Conservation (phyloP, 108 stramenopile genomes). For the Nannochloropsis salina region DNA sequence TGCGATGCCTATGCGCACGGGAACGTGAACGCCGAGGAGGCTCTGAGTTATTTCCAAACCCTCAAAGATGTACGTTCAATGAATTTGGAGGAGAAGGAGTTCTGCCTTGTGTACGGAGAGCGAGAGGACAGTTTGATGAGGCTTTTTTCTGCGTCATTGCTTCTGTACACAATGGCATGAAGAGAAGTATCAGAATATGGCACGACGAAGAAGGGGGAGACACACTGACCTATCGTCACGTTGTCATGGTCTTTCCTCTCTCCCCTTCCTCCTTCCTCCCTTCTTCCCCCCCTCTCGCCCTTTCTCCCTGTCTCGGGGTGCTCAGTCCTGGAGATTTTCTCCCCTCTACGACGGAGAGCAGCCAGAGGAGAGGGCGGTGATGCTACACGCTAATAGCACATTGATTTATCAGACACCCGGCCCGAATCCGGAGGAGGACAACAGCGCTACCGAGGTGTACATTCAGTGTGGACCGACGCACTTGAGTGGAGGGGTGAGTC, state of each 20-base stretch:
- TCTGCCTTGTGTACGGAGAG: neutral
- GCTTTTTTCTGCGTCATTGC: neutral
- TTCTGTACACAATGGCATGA: neutral
- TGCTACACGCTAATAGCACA: neutral
- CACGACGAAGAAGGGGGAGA: neutral
- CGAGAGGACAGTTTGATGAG: neutral
- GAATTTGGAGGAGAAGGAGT: no score
- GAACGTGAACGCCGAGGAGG: neutral
- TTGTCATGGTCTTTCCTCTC: neutral
- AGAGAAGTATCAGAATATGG: neutral
- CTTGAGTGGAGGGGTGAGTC: neutral
- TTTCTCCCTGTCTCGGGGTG: neutral
- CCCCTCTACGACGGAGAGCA: constrained; percentile 5
- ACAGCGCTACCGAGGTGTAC: neutral
- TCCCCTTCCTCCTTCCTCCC: neutral
- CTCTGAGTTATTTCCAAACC: neutral
- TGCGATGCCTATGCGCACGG: neutral
- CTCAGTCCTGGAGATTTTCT: neutral
- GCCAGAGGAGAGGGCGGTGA: neutral
- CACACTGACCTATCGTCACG: no score
- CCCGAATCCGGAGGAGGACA: neutral
- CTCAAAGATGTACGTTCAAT: neutral
- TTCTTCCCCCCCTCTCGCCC: neutral
- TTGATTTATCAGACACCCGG: neutral
- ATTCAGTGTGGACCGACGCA: neutral